Evolutionary conservation across 2,329 filamentous ascomycete species (phyloP), one percentile per base, ranked within the genome.

Genomic region (Huntiella omanensis): DNA sequence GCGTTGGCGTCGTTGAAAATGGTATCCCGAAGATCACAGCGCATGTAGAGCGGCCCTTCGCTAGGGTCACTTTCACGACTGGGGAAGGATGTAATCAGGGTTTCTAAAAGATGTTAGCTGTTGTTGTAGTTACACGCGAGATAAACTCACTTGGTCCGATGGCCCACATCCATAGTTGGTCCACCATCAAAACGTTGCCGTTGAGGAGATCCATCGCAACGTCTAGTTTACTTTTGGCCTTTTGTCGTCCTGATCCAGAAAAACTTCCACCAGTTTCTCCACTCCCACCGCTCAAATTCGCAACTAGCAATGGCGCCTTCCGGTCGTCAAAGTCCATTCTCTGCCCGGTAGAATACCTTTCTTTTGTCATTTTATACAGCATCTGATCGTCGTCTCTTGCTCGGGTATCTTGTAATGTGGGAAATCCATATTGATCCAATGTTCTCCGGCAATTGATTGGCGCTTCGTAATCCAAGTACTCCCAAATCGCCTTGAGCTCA

Each of bases 1-100:
- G 75, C 74, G 44, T 79, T 80, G 8, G 79, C 60, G 52, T 79
- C 75, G 52, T 77, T 76, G 53, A 78, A 78, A 19, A 80, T 69
- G 51, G 72, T 77, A 51, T 75, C 75, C 3, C 73, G 63, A 2
- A 80, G 59, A 53, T 80, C 75, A 1, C 72, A 73, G 52, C 78
- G 71, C 39, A 73, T 68, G 43, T 72, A 74, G 0, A 74, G 53
- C 0, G 70, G 69, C 0, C 71, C 70, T 50, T 75, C 71, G 2
- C 64, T 67, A 0, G 68, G 66, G 33, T 67, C 65, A 1, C 70
- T 71, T 48, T 75, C 69, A 17, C 71, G 62, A 43, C 64, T 70
- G 0, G 70, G 66, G 52, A 75, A 75, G 55, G 71, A 75, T 0
- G 71, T 71, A 2, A 68, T 55, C 5, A 75, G 51, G 0, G 69